phyloP scores from a whole-genome alignment of 139 green algal genomes.

The Tetraselmis striata region DNA sequence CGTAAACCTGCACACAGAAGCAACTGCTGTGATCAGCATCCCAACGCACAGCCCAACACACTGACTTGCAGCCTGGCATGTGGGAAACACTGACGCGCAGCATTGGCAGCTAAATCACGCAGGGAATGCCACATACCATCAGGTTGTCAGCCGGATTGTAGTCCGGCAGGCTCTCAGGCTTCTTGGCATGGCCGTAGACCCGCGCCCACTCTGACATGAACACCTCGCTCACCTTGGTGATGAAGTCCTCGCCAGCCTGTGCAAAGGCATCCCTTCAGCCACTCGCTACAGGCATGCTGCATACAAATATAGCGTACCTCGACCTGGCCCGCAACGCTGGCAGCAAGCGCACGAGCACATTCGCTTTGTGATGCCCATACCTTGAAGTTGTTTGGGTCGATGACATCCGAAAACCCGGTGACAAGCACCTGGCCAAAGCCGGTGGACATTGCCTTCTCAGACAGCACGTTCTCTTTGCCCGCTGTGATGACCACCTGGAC shows the following conservation, averaged over 20 bases:
- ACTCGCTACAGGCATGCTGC: background rate
- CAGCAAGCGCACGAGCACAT: too few species aligned
- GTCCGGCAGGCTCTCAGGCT: background rate
- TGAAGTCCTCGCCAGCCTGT: background rate
- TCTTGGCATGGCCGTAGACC: background rate
- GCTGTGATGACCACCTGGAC: slow-evolving; percentile 61
- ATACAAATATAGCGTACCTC: too few species aligned
- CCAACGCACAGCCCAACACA: too few species aligned
- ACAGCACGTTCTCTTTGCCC: slow-evolving; percentile 42
- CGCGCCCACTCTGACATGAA: background rate
- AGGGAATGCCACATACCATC: too few species aligned
- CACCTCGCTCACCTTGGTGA: background rate
- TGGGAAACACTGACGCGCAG: too few species aligned
- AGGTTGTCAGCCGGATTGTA: too few species aligned
- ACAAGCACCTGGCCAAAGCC: slow-evolving; percentile 11
- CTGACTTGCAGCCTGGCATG: too few species aligned
- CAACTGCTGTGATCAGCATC: too few species aligned
- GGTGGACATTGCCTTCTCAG: slow-evolving; percentile 25
- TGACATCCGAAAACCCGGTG: slow-evolving; percentile 27
- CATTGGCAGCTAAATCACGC: too few species aligned
- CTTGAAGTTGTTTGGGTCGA: background rate
- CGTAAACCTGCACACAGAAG: background rate
- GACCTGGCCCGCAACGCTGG: too few species aligned
- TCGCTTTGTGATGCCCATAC: too few species aligned
- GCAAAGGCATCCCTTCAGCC: too few species aligned